Conservation (phyloP, 352 stramenopile genomes). For the Pythium monospermum region DNA sequence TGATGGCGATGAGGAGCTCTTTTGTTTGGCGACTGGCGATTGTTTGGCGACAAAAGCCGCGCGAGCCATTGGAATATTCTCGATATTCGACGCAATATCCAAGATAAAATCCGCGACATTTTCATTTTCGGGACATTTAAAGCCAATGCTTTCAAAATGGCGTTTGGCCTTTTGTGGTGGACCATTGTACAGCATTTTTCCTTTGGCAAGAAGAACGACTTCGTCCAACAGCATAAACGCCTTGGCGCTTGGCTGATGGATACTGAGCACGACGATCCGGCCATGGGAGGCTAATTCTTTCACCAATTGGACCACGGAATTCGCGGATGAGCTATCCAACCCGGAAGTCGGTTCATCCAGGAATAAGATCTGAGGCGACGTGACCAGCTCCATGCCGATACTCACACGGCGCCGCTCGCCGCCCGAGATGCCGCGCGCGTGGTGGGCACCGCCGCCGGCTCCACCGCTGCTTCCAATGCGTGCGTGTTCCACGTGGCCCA, state of each 20-base stretch:
- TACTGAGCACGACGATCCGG: slow-evolving; percentile 79
- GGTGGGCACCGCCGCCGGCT: slow-evolving; percentile 13
- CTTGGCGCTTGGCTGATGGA: slow-evolving; percentile 88
- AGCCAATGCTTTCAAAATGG: slow-evolving; percentile 63
- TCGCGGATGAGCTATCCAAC: slow-evolving; percentile 87
- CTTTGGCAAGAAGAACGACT: slow-evolving; percentile 87
- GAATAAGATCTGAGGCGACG: slow-evolving; percentile 80
- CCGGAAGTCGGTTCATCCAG: slow-evolving; percentile 92
- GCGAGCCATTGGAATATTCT: slow-evolving; percentile 58
- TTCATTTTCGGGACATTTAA: slow-evolving; percentile 67
- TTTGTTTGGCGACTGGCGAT: not conserved
- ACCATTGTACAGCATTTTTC: slow-evolving; percentile 62
- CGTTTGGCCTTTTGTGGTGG: slow-evolving; percentile 37
- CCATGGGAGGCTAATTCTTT: slow-evolving; percentile 76
- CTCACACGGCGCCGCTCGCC: slow-evolving; percentile 91
- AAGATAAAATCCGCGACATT: slow-evolving; percentile 83
- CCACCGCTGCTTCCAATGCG: slow-evolving; percentile 43
- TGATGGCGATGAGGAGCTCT: not conserved
- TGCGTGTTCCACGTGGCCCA: slow-evolving; percentile 56
- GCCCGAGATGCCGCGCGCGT: slow-evolving; percentile 89
- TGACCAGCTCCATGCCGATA: slow-evolving; percentile 93
- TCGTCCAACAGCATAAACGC: slow-evolving; percentile 89
- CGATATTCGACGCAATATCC: slow-evolving; percentile 57
- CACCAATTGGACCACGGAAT: slow-evolving; percentile 89
- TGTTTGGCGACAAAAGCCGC: slow-evolving; percentile 36